A percentile compares a stretch with the other conserved stretches of the same genome.
phyloP scores from a whole-genome alignment of 768 basidiomycete species.

The Sarcomyxa edulis region DNA sequence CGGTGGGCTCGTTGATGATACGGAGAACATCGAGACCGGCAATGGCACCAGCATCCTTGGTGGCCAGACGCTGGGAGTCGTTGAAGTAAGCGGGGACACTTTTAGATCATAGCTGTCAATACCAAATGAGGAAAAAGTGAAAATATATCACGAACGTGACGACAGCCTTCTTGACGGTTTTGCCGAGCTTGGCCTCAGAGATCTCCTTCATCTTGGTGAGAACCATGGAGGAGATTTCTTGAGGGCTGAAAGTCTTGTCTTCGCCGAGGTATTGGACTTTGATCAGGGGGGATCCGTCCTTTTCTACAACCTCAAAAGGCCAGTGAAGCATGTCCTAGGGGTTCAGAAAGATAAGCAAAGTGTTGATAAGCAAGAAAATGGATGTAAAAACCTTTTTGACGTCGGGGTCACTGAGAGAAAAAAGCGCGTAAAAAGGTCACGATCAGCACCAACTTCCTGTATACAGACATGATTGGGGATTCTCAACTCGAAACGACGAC shows the following conservation, averaged over 20 bases:
- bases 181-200: constrained; percentile 93
- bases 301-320: constrained; percentile 89
- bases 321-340: constrained; percentile 87
- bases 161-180: constrained; percentile 81
- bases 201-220: constrained; percentile 98
- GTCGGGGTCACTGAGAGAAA: constrained; percentile 32
- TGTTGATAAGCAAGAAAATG: background rate
- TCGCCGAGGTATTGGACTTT: constrained; percentile 90
- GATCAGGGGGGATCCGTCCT: constrained; percentile 84
- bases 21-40: constrained; percentile 93
- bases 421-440: background rate
- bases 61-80: constrained; percentile 97
- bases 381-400: constrained; percentile 34
- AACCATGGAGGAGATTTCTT: constrained; percentile 98
- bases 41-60: constrained; percentile 95
- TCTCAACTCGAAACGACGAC: constrained; percentile 68
- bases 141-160: constrained; percentile 66
- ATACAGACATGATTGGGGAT: background rate
- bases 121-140: constrained; percentile 3
- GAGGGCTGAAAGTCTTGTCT: constrained; percentile 92
- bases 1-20: constrained; percentile 99
- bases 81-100: constrained; percentile 98
- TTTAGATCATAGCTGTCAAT: constrained; percentile 8
- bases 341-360: background rate
- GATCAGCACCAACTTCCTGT: background rate